Evolutionary conservation across 169 alveolate genomes (phyloP).

Genomic region (Plasmodium gonderi): DNA sequence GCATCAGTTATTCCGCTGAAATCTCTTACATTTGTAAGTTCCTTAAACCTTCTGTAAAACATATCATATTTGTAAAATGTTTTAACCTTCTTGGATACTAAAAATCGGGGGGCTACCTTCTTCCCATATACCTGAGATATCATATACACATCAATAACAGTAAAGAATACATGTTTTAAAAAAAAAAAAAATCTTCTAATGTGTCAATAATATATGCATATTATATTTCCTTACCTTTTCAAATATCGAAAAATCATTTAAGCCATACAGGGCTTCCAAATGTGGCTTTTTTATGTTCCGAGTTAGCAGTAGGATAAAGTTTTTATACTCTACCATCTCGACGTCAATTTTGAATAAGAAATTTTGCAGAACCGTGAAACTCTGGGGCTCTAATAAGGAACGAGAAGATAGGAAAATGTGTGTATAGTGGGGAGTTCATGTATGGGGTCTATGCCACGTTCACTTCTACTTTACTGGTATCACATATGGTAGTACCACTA

Average conservation of each 20-base stretch:
- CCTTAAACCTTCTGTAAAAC: slow-evolving; percentile 47
- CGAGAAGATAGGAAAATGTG: not conserved
- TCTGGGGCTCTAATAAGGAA: slow-evolving; percentile 38
- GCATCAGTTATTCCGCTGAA: slow-evolving; percentile 74
- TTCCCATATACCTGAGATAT: slow-evolving; percentile 58
- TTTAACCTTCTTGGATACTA: slow-evolving; percentile 50
- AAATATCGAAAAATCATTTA: slow-evolving; percentile 63
- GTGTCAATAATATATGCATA: not conserved
- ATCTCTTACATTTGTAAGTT: slow-evolving; percentile 53
- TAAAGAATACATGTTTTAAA: not conserved
- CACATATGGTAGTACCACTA: not conserved
- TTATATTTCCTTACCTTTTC: slow-evolving; percentile 33
- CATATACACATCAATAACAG: not conserved
- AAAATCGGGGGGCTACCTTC: slow-evolving; percentile 66
- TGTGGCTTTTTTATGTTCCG: slow-evolving; percentile 13
- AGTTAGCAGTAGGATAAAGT: slow-evolving; percentile 47
- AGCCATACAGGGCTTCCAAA: slow-evolving; percentile 65
- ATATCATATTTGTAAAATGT: slow-evolving; percentile 55
- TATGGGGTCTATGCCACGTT: not conserved
- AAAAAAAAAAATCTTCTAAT: not conserved
- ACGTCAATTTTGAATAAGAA: slow-evolving; percentile 63
- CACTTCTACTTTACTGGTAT: too few species aligned
- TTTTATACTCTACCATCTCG: slow-evolving; percentile 59
- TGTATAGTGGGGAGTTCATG: not conserved
- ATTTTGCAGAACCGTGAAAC: slow-evolving; percentile 45